Evolutionary conservation across 805 yeast genomes (phyloP), one percentile per base, ranked within the genome.

Genomic region (Saturnispora sekii): DNA sequence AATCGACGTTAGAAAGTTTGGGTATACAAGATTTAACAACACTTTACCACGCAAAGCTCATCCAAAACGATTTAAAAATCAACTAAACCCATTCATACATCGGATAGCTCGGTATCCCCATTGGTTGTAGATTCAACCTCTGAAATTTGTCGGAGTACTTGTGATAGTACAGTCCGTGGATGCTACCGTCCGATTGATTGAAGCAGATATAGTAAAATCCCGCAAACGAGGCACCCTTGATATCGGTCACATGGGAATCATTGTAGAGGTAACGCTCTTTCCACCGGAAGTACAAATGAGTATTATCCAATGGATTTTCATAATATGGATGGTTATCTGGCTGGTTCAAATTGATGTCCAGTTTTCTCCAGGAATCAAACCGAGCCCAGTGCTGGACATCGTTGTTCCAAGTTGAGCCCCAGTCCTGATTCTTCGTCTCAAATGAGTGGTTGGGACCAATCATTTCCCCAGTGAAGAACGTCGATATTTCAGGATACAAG

Each of bases 161-260:
- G 61, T 87, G 94, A 66, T 79, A 89, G 61, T 89, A 89, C 40
- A 83, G 72, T 4, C 97, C 97, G 40, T 75, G 70, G 21, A 89
- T 76, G 6, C 77, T 66, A 6, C 96, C 96, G 2, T 81, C 78
- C 6, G 68, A 49, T 57, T 86, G 89, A 61, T 84, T 84, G 55
- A 88, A 79, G 36, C 87, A 85, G 28, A 88, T 76, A 59, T 88
- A 89, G 62, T 89, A 89, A 59, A 88, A 88, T 0, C 97, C 97
- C 36, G 88, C 96, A 61, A 81, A 89, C 2, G 95, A 83, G 0
- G 96, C 96, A 12, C 75, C 90, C 51, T 66, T 68, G 46, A 74
- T 74, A 52, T 72, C 76, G 48, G 69, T 74, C n/a, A 81, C 65
- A 46, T 66, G 63, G 29, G 87, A 79, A 63, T 87, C 95, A 0